Conservation (phyloP, 768 basidiomycete genomes). For the Favolaschia claudopus region DNA sequence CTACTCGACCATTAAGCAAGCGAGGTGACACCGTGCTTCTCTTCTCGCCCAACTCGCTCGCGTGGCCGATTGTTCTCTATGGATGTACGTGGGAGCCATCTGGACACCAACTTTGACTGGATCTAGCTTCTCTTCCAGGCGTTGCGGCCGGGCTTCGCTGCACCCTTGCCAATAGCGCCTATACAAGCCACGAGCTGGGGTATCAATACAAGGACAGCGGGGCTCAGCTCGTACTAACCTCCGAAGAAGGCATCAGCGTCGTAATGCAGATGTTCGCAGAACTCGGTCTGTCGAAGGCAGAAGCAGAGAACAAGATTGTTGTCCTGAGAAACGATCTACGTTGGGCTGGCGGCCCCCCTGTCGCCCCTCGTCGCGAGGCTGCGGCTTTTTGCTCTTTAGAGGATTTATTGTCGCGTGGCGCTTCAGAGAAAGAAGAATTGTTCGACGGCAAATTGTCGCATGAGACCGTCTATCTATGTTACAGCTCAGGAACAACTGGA, state of each 20-base stretch:
- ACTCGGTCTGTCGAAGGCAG: constrained; percentile 18
- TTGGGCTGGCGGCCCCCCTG: constrained; percentile 24
- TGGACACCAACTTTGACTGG: neutral
- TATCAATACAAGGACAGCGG: constrained; percentile 63
- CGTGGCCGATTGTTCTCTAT: constrained; percentile 57
- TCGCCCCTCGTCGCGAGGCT: neutral
- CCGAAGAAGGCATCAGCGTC: constrained; percentile 45
- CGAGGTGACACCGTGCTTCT: constrained; percentile 57
- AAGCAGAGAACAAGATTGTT: constrained; percentile 18
- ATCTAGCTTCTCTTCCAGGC: constrained; percentile 25
- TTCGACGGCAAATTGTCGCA: constrained; percentile 32
- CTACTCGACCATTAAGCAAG: constrained; percentile 34
- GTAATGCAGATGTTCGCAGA: constrained; percentile 31
- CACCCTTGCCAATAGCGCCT: constrained; percentile 64
- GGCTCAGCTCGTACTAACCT: constrained; percentile 56
- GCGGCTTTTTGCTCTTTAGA: constrained; percentile 12
- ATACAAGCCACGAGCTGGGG: constrained; percentile 59
- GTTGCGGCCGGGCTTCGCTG: constrained; percentile 60
- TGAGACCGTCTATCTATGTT: constrained; percentile 36
- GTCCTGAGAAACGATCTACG: constrained; percentile 9
- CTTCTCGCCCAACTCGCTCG: constrained; percentile 61
- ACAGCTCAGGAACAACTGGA: constrained; percentile 62
- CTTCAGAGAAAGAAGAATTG: constrained; percentile 28
- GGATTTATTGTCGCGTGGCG: constrained; percentile 23
- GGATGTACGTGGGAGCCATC: constrained; percentile 28